Evolutionary conservation across 2,329 filamentous ascomycete genomes (phyloP).

Genomic region (Xylaria digitata): DNA sequence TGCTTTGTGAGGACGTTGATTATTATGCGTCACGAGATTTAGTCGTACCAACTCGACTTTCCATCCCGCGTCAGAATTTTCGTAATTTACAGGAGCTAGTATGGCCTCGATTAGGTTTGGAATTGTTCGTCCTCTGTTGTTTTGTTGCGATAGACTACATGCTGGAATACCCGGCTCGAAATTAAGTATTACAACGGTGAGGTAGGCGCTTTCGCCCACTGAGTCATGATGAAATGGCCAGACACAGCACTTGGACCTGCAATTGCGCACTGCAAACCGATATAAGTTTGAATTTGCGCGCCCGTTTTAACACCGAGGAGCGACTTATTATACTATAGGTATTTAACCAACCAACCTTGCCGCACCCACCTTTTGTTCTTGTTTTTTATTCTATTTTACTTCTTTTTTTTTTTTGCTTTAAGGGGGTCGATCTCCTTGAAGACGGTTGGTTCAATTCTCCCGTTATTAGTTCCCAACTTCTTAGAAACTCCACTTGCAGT

Average conservation of each 20-base stretch:
- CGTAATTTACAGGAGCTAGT: not conserved
- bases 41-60: constrained; percentile 3
- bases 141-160: not conserved
- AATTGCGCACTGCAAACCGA: constrained; percentile 7
- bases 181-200: constrained; percentile 5
- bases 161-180: not conserved
- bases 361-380: too few relatives aligned
- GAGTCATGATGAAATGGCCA: constrained; percentile 4
- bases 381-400: too few relatives aligned
- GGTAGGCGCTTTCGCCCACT: not conserved
- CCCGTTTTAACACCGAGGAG: not conserved
- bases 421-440: too few relatives aligned
- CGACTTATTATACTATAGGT: not conserved
- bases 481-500: constrained; percentile 20
- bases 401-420: not conserved
- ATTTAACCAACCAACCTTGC: too few relatives aligned
- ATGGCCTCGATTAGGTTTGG: not conserved
- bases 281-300: not conserved
- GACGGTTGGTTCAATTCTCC: too few relatives aligned
- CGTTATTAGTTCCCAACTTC: constrained; percentile 2
- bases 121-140: not conserved
- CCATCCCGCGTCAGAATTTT: not conserved
- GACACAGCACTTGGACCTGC: not conserved
- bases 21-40: not conserved
- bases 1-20: constrained; percentile 10